Evolutionary conservation across 2,329 filamentous ascomycete species (phyloP), one percentile per base, ranked within the genome.

Genomic region (Fusarium mundagurra): DNA sequence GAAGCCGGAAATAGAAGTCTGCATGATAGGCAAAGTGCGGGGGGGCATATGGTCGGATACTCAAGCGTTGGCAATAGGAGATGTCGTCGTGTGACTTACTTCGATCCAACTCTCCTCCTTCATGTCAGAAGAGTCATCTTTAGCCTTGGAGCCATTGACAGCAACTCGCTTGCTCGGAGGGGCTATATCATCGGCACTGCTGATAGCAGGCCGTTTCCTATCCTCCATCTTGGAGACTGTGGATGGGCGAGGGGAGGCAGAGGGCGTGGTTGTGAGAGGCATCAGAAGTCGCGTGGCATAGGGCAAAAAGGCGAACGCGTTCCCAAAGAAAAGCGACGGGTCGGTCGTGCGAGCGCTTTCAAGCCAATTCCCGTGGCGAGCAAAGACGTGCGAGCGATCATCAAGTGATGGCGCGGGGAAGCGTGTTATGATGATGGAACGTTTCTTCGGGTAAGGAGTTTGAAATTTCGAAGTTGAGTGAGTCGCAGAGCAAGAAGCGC

Each of bases 171-270:
- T 99, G 81, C 92, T 93, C 29, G 96, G 95, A 76, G 96, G 96
- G 76, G 93, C 93, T 81, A 94, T 87, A 78, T 98, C 94, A 83
- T 96, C 94, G 80, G 90, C 87, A 82, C 92, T 93, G 84, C 90
- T 89, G 78, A 93, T 89, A 82, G 95, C 94, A 82, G 95, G 93
- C 90, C 96, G 92, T 90, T 99, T 99, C 90, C 96, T 94, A 88
- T 98, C 96, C 90, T 99, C 96, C 96, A 98, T 99, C 90, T 96
- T 98, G 88, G 91, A 88, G 86, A 94, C 89, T 89, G 92, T 92
- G 87, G 94, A 92, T 88, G 93, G 91, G 90, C 91, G 90, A 88
- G 92, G 89, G 82, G 86, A 84, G 84, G 92, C 88, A 85, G 91
- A 89, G 83, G 89, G 88, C 78, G 90, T 89, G 86, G 93, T 92